Evolutionary conservation across 768 basidiomycete genomes (phyloP).

Genomic region (Pisolithus marmoratus): DNA sequence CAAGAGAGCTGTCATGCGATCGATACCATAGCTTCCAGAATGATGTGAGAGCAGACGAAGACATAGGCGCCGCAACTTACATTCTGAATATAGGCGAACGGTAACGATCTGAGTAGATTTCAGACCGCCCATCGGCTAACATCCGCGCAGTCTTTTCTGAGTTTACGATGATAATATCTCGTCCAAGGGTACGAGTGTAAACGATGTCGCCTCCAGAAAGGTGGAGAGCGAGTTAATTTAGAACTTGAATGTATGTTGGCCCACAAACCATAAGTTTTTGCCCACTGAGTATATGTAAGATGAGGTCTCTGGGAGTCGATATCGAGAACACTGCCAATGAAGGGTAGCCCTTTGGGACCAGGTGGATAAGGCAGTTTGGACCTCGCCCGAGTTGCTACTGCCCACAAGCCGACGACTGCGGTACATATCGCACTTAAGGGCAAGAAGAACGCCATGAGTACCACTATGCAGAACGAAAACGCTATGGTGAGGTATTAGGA

Average conservation of each 20-base stretch:
- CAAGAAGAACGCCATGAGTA: not conserved
- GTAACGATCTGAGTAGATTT: slow-evolving; percentile 2
- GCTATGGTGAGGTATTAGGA: not conserved
- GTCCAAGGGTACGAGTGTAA: not conserved
- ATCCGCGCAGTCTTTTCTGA: slow-evolving; percentile 4
- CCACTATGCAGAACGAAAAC: not conserved
- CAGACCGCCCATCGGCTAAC: slow-evolving; percentile 2
- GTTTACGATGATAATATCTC: slow-evolving; percentile 4
- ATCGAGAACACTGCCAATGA: slow-evolving; percentile 12
- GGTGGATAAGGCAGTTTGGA: slow-evolving; percentile 6
- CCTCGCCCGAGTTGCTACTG: too few species aligned
- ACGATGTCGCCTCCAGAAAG: slow-evolving; percentile 2
- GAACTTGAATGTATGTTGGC: not conserved
- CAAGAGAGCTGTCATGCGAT: slow-evolving; percentile 6
- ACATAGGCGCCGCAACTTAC: not conserved
- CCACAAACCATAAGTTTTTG: slow-evolving; percentile 12
- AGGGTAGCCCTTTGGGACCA: slow-evolving; percentile 11
- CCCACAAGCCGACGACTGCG: too few species aligned
- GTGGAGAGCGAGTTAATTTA: not conserved
- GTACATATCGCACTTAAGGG: too few species aligned
- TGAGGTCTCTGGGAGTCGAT: slow-evolving; percentile 4
- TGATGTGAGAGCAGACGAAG: not conserved
- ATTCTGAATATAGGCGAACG: not conserved
- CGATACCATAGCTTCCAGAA: slow-evolving; percentile 2
- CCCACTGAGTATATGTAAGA: slow-evolving; percentile 15